Base-by-base conservation (phyloP, 768 basidiomycete genomes). In the Boletales sp. region DNA sequence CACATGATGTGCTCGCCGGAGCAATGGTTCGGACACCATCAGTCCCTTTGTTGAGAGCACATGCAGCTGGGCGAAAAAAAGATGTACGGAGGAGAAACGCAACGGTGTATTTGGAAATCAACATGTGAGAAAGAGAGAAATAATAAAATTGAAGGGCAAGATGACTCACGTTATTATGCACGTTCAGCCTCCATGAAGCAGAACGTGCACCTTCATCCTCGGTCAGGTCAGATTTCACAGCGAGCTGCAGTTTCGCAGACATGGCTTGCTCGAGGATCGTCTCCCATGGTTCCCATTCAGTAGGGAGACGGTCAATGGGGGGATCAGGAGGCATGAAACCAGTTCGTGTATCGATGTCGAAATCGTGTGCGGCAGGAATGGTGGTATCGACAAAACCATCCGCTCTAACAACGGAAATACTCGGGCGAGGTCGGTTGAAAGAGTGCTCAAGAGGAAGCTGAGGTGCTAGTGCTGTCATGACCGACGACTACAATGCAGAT, bases 311-410 rank as follows among this genome's bases (percentile, higher is more conserved):
- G 8, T 70, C 57, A 0, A 86, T 65, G 2, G 93, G 93, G 0
- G 83, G 79, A 13, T 81, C 74, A 0, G 88, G 85, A 2, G 94
- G 89, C 82, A 97, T 86, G 68, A 98, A 97, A 0, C 95, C 95
- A 0, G 92, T 91, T 13, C 83, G 75, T 10, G 86, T 84, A 65
- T 94, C 92, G 51, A 98, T 89, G 65, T 97, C 93, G 73, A 92
- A 98, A 73, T 89, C 88, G 57, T 88, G 86, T 3, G 86, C 84
- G 10, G 87, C 86, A 51, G 87, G 79, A 13, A 87, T 86, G 18
- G 79, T 76, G 13, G 78, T 79, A 54, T 82, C 81, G 37, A 72
- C 60, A 17, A 54, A 54, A 3, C 65, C 33, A 11, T 59, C 61
- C 8, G 34, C 41, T 13, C 44, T 43, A 36, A 61, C 64, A 4